Base-by-base conservation (phyloP, 2,329 filamentous ascomycete genomes). In the Thielaviopsis punctulata region DNA sequence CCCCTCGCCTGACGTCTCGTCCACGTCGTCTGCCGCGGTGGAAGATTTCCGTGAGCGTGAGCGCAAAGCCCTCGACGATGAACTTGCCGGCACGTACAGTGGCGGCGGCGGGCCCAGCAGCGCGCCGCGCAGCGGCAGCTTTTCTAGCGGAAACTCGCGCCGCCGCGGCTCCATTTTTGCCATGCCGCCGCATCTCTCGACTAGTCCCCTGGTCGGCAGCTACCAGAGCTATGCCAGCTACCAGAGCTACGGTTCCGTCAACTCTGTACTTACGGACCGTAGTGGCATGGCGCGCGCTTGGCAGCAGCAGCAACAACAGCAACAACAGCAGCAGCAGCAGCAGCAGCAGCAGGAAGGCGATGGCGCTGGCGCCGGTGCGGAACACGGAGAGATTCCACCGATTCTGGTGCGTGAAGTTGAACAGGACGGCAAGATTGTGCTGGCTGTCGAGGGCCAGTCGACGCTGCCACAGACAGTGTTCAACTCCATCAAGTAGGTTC, bases 391-490 rank as follows among this genome's bases (percentile, higher is more conserved):
- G 59, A 71, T 76, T 27, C 80, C 85, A 58, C 85, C 86, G 1
- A 74, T 95, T 52, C 69, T 95, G n/a, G 82, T 95, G 51, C 90
- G 88, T 68, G 84, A 89, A 64, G 76, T 95, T 12, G 85, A 93
- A 63, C 85, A 92, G 60, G 87, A 92, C 58, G 87, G 92, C 43
- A 87, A 83, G 61, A 77, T 90, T 47, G 79, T 95, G 52, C 77
- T 90, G 59, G 77, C 90, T 2, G 81, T 95, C 2, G 84, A 94
- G 56, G 90, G 90, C 39, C 88, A 93, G 68, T 94, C 87, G n/a
- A 98, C 90, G 1, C 73, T 96, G 15, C 88, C 88, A 0, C 90
- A 96, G 68, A 96, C 90, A 6, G 77, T 95, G 56, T 94, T 96
- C 72, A 98, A 98, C 67, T 93, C 87, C 2, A 90, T 90, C 63